A percentile compares a stretch with the other conserved stretches of the same genome.
These are phyloP conservation scores for Cercophora scortea DNA, from an alignment of 495 filamentous ascomycete species.

Conservation along the genomic window DNA sequence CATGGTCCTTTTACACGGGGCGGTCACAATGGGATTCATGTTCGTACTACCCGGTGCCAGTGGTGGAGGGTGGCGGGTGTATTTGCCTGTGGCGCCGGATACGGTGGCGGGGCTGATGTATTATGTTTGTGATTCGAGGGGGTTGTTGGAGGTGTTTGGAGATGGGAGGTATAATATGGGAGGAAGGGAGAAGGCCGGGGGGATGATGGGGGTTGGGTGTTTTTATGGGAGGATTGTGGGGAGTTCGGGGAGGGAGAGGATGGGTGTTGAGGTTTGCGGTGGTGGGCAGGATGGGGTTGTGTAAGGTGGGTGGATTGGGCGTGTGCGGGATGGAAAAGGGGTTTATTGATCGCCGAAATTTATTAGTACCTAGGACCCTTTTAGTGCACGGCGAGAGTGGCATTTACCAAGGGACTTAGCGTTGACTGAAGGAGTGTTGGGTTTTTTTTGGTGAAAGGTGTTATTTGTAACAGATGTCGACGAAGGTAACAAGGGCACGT, in stretches of 20 bases:
- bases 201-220: not conserved
- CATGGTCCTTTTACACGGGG: not conserved
- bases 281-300: too few species aligned
- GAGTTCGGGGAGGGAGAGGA: not conserved
- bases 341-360: too few species aligned
- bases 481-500: too few species aligned
- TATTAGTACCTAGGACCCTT: too few species aligned
- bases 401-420: too few species aligned
- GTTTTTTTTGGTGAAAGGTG: too few species aligned
- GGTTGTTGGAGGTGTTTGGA: not conserved
- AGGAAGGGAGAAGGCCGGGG: not conserved
- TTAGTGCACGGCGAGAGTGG: too few species aligned
- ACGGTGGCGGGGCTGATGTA: conserved; percentile 25
- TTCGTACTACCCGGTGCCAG: too few species aligned
- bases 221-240: not conserved
- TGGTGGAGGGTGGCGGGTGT: conserved; percentile 18
- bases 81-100: conserved; percentile 24
- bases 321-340: too few species aligned
- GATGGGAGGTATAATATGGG: not conserved
- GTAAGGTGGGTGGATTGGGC: too few species aligned
- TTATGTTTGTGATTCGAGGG: conserved; percentile 9
- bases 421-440: too few species aligned
- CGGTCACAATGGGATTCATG: not conserved
- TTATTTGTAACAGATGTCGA: too few species aligned
- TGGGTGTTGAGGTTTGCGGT: not conserved